These are phyloP conservation scores for Botrytis paeoniae DNA, from an alignment of 2,329 filamentous ascomycete genomes.

Conservation along the genomic window DNA sequence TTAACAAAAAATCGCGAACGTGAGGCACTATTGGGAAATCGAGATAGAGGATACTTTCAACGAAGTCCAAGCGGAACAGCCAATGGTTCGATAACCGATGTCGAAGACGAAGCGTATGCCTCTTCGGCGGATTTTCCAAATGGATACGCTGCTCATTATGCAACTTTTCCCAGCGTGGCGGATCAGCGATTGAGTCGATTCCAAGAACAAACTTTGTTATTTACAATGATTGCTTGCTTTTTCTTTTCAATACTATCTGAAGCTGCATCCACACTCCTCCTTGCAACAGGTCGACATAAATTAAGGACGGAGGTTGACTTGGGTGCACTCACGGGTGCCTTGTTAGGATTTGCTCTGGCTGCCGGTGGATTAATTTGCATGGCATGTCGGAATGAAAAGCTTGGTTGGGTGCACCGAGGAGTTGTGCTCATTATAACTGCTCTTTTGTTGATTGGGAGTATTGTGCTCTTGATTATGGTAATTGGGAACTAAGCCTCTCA, in stretches of 20 bases:
- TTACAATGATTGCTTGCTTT: slow-evolving; percentile 53
- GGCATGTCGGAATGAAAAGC: slow-evolving; percentile 49
- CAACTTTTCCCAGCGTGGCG: slow-evolving; percentile 49
- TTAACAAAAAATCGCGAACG: slow-evolving; percentile 28
- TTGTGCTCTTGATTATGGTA: slow-evolving; percentile 52
- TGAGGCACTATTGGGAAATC: slow-evolving; percentile 32
- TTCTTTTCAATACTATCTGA: slow-evolving; percentile 61
- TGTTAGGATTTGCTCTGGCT: slow-evolving; percentile 63
- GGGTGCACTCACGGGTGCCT: slow-evolving; percentile 66
- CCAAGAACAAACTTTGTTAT: slow-evolving; percentile 55
- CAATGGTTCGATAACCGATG: slow-evolving; percentile 42
- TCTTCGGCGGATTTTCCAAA: slow-evolving; percentile 47
- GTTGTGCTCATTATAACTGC: slow-evolving; percentile 46
- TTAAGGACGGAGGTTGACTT: slow-evolving; percentile 69
- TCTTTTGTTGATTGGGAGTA: slow-evolving; percentile 48
- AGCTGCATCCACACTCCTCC: slow-evolving; percentile 61
- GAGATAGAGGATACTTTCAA: slow-evolving; percentile 21
- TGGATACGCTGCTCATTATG: slow-evolving; percentile 55
- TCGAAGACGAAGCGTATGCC: slow-evolving; percentile 50
- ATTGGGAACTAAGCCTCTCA: slow-evolving; percentile 39
- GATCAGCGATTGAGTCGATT: slow-evolving; percentile 51
- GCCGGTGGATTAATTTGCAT: slow-evolving; percentile 59
- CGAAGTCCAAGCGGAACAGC: slow-evolving; percentile 32
- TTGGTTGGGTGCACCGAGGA: slow-evolving; percentile 45
- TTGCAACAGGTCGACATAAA: slow-evolving; percentile 65